A percentile compares a stretch with the other conserved stretches of the same genome.
phyloP scores from a whole-genome alignment of 768 basidiomycete species.

The Scleroderma citrinum region DNA sequence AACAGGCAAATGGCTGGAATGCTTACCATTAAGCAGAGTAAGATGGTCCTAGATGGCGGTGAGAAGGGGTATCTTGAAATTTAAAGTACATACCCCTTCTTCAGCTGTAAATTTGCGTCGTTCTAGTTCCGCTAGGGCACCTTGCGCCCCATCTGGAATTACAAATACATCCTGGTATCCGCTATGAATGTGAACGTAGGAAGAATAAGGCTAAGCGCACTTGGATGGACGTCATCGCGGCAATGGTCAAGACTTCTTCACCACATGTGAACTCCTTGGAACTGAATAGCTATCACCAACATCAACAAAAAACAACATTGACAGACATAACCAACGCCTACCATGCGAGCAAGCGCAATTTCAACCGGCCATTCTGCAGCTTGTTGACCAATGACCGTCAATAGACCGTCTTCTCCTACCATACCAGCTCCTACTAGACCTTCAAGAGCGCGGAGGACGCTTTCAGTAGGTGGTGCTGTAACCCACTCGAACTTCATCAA shows the following conservation, averaged over 20 bases:
- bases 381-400: constrained; percentile 73
- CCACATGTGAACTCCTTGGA: constrained; percentile 86
- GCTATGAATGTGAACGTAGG: background rate
- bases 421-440: constrained; percentile 76
- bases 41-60: constrained; percentile 71
- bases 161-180: constrained; percentile 77
- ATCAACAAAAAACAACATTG: constrained; percentile 2
- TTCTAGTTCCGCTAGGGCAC: constrained; percentile 87
- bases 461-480: constrained; percentile 79
- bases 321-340: constrained; percentile 30
- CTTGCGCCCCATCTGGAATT: constrained; percentile 78
- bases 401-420: constrained; percentile 72
- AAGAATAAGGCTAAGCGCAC: constrained; percentile 23
- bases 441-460: constrained; percentile 81
- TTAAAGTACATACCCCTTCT: constrained; percentile 70
- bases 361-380: constrained; percentile 95
- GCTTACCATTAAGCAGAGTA: constrained; percentile 81
- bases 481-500: constrained; percentile 97
- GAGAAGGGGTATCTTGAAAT: constrained; percentile 1
- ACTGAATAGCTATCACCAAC: constrained; percentile 59
- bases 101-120: constrained; percentile 95
- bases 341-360: constrained; percentile 91
- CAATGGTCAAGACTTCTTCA: constrained; percentile 92
- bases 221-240: constrained; percentile 92
- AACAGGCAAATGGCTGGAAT: background rate